Conservation (phyloP, 2,329 filamentous ascomycete species). For the Hymenoscyphus linearis region DNA sequence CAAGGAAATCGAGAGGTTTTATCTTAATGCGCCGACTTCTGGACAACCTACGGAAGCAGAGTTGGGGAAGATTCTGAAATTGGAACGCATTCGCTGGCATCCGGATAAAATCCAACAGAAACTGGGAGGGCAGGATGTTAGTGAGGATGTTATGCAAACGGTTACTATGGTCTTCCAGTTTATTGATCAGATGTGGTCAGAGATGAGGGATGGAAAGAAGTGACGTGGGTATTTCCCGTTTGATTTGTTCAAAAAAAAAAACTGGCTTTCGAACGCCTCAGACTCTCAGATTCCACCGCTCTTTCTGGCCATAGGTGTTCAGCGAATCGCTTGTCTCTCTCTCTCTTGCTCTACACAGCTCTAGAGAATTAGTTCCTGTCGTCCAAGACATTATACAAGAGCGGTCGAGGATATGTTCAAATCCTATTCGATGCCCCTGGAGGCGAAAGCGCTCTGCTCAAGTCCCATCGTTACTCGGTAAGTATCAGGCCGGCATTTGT, state of each 20-base stretch:
- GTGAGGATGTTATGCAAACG: constrained; percentile 64
- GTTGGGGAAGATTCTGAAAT: constrained; percentile 57
- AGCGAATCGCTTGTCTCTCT: too few species aligned
- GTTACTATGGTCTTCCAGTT: constrained; percentile 92
- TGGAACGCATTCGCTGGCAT: constrained; percentile 90
- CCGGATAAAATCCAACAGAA: constrained; percentile 96
- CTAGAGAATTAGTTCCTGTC: too few species aligned
- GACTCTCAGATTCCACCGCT: too few species aligned
- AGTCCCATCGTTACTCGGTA: too few species aligned
- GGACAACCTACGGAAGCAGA: constrained; percentile 31
- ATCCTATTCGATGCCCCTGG: too few species aligned
- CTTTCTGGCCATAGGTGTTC: too few species aligned
- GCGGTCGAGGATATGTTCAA: too few species aligned
- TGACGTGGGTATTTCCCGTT: constrained; percentile 7
- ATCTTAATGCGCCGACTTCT: constrained; percentile 44
- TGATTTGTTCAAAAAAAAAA: neutral
- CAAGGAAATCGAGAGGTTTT: constrained; percentile 56
- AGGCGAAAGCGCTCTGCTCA: too few species aligned
- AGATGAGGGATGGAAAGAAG: constrained; percentile 33
- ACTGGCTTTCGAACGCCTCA: too few species aligned
- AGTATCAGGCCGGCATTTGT: too few species aligned
- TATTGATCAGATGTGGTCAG: constrained; percentile 74
- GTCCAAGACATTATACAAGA: too few species aligned
- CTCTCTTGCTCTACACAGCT: too few species aligned
- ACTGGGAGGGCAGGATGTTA: constrained; percentile 65